Base-by-base conservation (phyloP, 495 filamentous ascomycete genomes). In the Xylaria scruposa region DNA sequence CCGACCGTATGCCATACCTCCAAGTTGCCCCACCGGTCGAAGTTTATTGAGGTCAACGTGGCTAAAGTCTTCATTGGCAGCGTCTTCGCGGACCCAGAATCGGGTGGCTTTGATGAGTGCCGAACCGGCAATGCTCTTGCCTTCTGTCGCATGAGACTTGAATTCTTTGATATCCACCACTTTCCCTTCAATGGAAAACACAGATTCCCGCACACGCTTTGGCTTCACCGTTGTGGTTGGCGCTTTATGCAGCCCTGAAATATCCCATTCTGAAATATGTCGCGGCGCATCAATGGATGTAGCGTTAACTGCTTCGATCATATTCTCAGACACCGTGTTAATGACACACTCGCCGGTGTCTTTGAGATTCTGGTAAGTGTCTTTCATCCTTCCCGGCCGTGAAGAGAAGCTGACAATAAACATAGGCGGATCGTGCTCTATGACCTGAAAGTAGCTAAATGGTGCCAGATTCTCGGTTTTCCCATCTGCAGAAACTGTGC, bases 71-170 rank as follows among this genome's bases (percentile, higher is more conserved):
- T 91, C 84, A 71, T 93, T 89, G 12, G 94, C 83, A 9, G 91
- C 92, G 84, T 95, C 93, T 73, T 94, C 92, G 46, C 92, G 79
- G 17, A 88, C 91, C 90, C 91, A 93, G 74, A 95, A 94, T 33
- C 88, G 83, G 29, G 91, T 87, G 0, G 92, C 92, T 79, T 95
- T 91, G 19, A 94, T 83, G 70, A 94, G 89, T 19, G 85, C 90
- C 72, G 94, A 64, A 17, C 89, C 89, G 1, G 90, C 88, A 1
- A 90, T 89, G 81, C 89, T 91, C 81, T 90, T 91, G 15, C 91
- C 92, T 8, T 88, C 88, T 5, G 81, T 88, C 2, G 81, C 79
- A 33, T 84, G 82, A 73, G 88, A 90, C 76, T 92, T 87, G 79
- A 91, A 90, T 78, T 94, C 90, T 74, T 88, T 85, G 62, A 84